These are phyloP conservation scores for Paraphoma chrysanthemicola DNA, from an alignment of 2,329 filamentous ascomycete genomes.

Conservation along the genomic window DNA sequence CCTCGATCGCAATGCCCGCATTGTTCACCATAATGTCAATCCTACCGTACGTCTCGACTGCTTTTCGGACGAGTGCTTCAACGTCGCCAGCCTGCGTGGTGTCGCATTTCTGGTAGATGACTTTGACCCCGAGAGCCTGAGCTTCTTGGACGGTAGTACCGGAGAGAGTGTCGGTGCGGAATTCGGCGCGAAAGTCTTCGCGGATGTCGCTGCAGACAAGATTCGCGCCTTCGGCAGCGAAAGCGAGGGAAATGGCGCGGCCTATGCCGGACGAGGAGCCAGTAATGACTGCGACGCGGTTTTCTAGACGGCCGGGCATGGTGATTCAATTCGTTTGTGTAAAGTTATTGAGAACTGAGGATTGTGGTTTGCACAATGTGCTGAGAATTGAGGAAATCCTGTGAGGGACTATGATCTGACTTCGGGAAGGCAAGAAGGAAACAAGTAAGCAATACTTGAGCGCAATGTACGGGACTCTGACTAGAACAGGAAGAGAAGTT, in stretches of 20 bases:
- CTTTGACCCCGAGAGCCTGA: slow-evolving; percentile 34
- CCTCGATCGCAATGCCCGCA: slow-evolving; percentile 56
- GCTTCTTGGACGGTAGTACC: slow-evolving; percentile 42
- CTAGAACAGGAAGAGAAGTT: not conserved
- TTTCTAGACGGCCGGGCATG: slow-evolving; percentile 33
- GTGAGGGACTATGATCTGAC: too few relatives aligned
- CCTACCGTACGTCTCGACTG: slow-evolving; percentile 55
- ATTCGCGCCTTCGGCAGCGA: slow-evolving; percentile 39
- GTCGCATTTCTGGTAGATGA: slow-evolving; percentile 50
- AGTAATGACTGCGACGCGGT: slow-evolving; percentile 44
- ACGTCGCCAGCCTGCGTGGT: slow-evolving; percentile 54
- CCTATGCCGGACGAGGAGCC: slow-evolving; percentile 45
- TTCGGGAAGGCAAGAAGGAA: too few relatives aligned
- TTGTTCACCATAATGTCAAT: slow-evolving; percentile 58
- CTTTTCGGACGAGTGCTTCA: slow-evolving; percentile 48
- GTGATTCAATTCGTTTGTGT: not conserved
- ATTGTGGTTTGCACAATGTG: not conserved
- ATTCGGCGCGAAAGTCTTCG: slow-evolving; percentile 20
- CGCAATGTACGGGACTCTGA: not conserved
- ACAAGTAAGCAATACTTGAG: not conserved
- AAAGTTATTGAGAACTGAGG: not conserved
- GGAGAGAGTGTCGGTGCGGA: slow-evolving; percentile 18
- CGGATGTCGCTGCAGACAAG: slow-evolving; percentile 42
- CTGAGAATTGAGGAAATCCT: not conserved
- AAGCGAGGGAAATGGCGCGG: slow-evolving; percentile 42